Evolutionary conservation across 768 basidiomycete genomes (phyloP), one percentile per base, ranked within the genome.

Genomic region (Amanita molliuscula): DNA sequence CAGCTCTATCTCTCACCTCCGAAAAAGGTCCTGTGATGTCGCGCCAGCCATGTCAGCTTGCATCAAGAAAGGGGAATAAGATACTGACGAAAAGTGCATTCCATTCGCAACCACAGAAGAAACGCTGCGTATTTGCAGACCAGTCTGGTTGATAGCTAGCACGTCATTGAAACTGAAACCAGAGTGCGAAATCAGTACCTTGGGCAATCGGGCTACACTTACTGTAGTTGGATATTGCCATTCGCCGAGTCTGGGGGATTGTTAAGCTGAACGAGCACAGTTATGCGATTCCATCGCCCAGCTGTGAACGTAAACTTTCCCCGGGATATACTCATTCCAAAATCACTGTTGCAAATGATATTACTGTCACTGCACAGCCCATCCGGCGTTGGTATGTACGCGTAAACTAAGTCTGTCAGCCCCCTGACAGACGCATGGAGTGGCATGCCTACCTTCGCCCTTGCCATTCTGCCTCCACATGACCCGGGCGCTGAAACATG

Each of bases 241-340:
- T 92, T 91, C n/a, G 84, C 81, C 15, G 71, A 65, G 48, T 75
- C 68, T 7, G 74, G 68, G 0, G 84, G 84, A 44, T 78, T 70
- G 61, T 93, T 95, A 51, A 92, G 63, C 48, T 82, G 79, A n/a
- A 90, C 82, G 10, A 89, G 68, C 45, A 92, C 62, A n/a, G 84
- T 75, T 29, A 93, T 62, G 13, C 74, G 71, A 53, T 77, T 80
- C 88, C 87, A 89, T 81, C 74, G 69, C 58, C 81, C 85, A 50
- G 71, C 65, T 6, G 63, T 60, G 57, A 89, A 86, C 23, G 65
- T 66, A 62, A 85, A 88, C 3, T 76, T 67, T 2, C 82, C 84
- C 37, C 88, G 74, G 36, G 75, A 69, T 16, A 92, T 67, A 51
- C 84, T 87, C n/a, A 81, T 78, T 31, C 89, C 89, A 60, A 82